Base-by-base conservation (phyloP, 2,329 filamentous ascomycete species). In the Aspergillus uvarum region DNA sequence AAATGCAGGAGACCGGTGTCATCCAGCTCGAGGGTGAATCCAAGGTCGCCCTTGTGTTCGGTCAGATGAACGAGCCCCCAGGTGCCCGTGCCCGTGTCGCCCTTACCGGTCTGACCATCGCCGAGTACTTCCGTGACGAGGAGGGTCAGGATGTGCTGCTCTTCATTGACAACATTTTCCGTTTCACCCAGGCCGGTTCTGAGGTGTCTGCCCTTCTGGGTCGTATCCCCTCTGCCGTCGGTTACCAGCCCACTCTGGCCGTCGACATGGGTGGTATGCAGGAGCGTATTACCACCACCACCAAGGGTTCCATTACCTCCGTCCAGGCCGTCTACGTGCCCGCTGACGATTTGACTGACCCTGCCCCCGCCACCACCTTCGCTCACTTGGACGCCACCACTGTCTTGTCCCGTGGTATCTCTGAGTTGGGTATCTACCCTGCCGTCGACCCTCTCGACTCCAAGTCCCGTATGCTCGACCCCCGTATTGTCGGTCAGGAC, bases 131-230 rank as follows among this genome's bases (percentile, higher is more conserved):
- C 85, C 82, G 87, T 73, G 86, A 89, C 71, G 82, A 86, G 71
- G 85, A 89, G 73, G 93, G 93, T 72, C 93, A 97, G 85, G 93
- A 97, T 83, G 92, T 97, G 87, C 86, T 97, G 79, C 92, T 97
- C 81, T 97, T 98, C 87, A 98, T 98, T 81, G 95, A 99, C 90
- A 99, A 99, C 88, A 98, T 99, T 84, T 98, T 97, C 92, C 90
- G 95, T 78, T 98, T 98, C 88, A 97, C 94, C 70, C 94, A 98
- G 85, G 95, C 95, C 80, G 95, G 95, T 93, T 98, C 95, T 76
- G 95, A 99, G 85, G 95, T 99, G 88, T 98, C 94, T 85, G 95
- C 95, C 77, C 88, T 99, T 79, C 87, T 99, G 70, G 95, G 95
- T 86, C 94, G 95, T 92, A 99, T 99, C 76, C 95, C 95, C 82